Evolutionary conservation across 257 asterid genomes (phyloP).

Genomic region (Phtheirospermum japonicum): DNA sequence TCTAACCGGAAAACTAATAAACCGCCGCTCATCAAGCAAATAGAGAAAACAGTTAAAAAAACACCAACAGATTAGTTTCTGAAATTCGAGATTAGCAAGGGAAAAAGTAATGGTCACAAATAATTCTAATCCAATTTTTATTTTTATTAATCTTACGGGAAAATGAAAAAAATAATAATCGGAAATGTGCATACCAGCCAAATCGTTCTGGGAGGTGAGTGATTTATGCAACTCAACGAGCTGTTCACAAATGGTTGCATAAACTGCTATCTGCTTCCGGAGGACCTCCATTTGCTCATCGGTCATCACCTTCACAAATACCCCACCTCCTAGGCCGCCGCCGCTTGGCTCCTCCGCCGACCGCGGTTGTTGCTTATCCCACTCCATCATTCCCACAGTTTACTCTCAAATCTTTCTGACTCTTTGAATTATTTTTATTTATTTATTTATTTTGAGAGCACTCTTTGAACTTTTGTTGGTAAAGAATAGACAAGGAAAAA

Average conservation of each 20-base stretch:
- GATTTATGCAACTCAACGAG: conserved; percentile 93
- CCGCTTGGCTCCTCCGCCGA: conserved; percentile 43
- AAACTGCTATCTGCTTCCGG: conserved; percentile 93
- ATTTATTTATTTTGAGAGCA: too few species aligned
- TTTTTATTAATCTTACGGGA: too few species aligned
- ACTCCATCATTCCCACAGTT: conserved; percentile 32
- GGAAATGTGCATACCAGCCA: conserved; percentile 49
- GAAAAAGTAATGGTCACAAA: neutral
- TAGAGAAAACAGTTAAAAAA: neutral
- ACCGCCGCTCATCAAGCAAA: neutral
- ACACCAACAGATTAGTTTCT: neutral
- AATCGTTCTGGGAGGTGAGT: conserved; percentile 86
- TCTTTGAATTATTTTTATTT: too few species aligned
- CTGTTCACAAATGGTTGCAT: conserved; percentile 88
- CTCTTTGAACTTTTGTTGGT: conserved; percentile 27
- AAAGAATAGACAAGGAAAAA: conserved; percentile 24
- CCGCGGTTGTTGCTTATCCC: conserved; percentile 47
- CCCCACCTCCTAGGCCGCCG: conserved; percentile 35
- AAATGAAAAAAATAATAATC: neutral
- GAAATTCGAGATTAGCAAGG: neutral
- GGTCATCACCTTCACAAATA: conserved; percentile 95
- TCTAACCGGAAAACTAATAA: too few species aligned
- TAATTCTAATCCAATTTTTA: neutral
- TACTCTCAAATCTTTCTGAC: too few species aligned
- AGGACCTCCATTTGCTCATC: conserved; percentile 97